phyloP scores from a whole-genome alignment of 179 eudicot genomes.

The Beta corolliflora region DNA sequence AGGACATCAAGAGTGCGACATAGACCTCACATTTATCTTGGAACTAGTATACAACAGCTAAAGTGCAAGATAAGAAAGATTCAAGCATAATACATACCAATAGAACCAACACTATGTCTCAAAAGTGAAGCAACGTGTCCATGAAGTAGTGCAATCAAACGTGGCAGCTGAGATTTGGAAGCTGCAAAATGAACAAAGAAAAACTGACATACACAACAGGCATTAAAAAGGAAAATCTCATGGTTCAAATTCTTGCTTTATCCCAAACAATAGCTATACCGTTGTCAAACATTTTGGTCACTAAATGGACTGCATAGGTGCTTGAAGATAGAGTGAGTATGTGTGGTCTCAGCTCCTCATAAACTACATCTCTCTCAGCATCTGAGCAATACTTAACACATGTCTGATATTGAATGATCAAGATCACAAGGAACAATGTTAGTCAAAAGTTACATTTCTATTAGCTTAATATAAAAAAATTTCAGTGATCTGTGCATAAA shows the following conservation, averaged over 20 bases:
- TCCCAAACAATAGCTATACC: constrained; percentile 45
- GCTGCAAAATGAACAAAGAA: constrained; percentile 50
- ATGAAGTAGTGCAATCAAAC: constrained; percentile 75
- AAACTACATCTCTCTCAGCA: constrained; percentile 74
- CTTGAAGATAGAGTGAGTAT: constrained; percentile 73
- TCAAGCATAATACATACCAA: constrained; percentile 52
- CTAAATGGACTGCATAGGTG: constrained; percentile 88
- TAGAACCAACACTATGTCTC: constrained; percentile 86
- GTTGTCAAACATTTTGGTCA: constrained; percentile 86
- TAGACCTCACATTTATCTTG: background rate
- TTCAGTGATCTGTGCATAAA: background rate
- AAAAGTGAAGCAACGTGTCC: constrained; percentile 95
- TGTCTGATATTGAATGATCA: constrained; percentile 49
- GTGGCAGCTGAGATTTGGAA: constrained; percentile 73
- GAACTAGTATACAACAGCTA: background rate
- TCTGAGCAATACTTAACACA: constrained; percentile 87
- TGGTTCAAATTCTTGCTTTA: background rate
- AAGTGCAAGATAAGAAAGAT: background rate
- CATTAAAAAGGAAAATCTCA: background rate
- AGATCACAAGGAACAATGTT: constrained; percentile 7
- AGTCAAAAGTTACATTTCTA: background rate
- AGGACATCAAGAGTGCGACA: background rate
- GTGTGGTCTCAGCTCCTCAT: constrained; percentile 80
- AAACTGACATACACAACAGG: background rate
- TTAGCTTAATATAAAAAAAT: background rate